Base-by-base conservation (phyloP, 495 filamentous ascomycete genomes). In the Aspergillus incahuasiensis region DNA sequence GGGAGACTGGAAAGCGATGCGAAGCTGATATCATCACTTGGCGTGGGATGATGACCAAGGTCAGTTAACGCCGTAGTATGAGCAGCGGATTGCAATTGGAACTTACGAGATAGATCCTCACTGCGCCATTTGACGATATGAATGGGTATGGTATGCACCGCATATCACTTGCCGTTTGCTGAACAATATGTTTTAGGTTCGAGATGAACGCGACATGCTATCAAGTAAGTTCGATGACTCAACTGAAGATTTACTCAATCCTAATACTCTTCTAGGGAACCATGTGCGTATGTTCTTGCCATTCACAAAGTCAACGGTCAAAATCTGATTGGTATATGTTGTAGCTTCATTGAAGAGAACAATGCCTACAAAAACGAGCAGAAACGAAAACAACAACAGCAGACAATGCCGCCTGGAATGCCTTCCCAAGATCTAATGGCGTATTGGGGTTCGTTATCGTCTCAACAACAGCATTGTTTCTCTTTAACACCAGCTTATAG, bases 41-140 rank as follows among this genome's bases (percentile, higher is more conserved):
- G 92, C 76, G 94, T 62, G 94, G 94, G 19, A 97, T 99, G 90
- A 90, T 99, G 88, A 97, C 94, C 53, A 99, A 97, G 80, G 89
- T 89, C 97, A 96, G 12, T 35, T 7, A 11, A 35, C n/a, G n/a
- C n/a, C n/a, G n/a, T n/a, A n/a, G n/a, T n/a, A n/a, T n/a, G n/a
- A n/a, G n/a, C n/a, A n/a, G n/a, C n/a, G n/a, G n/a, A n/a, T n/a
- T n/a, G n/a, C n/a, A n/a, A n/a, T n/a, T n/a, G n/a, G n/a, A n/a
- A n/a, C n/a, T n/a, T n/a, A n/a, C 28, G 38, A 20, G 6, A 25
- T 58, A 95, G 90, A 91, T 98, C 54, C 82, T 97, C 82, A 81
- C 86, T 2, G 78, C 86, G 1, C 90, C 91, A 6, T 97, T 86
- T 68, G 88, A 92, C 57, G 78, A 86, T 54, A 81, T 87, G 71